A percentile compares a stretch with the other conserved stretches of the same genome.
phyloP scores from a whole-genome alignment of 2,329 filamentous ascomycete genomes.

The Nannizzia gypsea region DNA sequence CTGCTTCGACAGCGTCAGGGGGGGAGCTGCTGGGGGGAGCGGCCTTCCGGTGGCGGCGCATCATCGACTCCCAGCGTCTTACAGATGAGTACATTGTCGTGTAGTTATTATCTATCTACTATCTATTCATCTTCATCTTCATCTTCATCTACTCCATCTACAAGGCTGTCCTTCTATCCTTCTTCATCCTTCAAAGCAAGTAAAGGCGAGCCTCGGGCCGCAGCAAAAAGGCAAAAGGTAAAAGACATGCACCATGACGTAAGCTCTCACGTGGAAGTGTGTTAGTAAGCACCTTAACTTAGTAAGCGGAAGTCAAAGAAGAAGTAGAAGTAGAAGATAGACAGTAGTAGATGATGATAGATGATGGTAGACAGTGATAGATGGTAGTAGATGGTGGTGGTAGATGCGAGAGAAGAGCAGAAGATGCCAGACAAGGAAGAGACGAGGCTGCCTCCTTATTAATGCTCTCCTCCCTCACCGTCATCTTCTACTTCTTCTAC shows the following conservation, averaged over 20 bases:
- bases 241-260: not conserved
- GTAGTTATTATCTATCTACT: conserved; percentile 16
- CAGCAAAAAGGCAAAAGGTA: too few species aligned
- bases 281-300: not conserved
- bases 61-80: conserved; percentile 20
- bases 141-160: not conserved
- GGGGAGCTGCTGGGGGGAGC: conserved; percentile 5
- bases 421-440: too few species aligned
- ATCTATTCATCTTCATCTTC: not conserved
- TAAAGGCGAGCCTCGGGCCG: not conserved
- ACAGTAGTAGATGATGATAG: too few species aligned
- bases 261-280: not conserved
- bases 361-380: too few species aligned
- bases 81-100: conserved; percentile 25
- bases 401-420: too few species aligned
- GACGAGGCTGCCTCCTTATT: too few species aligned
- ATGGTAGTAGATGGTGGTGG: too few species aligned
- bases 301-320: not conserved
- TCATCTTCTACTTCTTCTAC: not conserved
- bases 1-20: not conserved
- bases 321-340: too few species aligned
- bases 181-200: not conserved
- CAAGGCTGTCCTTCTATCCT: not conserved
- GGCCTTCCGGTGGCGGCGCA: conserved; percentile 22
- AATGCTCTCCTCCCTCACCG: too few species aligned